These are phyloP conservation scores for Pythium biforme DNA, from an alignment of 352 stramenopile species.

Conservation along the genomic window DNA sequence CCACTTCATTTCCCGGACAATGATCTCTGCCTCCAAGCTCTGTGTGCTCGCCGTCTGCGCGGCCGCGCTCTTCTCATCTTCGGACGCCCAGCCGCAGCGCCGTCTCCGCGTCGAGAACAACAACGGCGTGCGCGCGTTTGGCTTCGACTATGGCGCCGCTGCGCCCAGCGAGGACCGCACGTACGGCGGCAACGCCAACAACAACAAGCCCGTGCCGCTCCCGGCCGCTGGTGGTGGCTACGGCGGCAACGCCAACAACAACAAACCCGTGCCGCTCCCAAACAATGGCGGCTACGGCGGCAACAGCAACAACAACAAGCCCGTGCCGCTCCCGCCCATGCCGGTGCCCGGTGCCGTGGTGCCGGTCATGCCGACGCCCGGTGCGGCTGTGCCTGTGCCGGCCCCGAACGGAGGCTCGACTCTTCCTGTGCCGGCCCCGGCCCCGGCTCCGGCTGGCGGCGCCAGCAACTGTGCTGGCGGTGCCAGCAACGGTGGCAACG, in stretches of 20 bases:
- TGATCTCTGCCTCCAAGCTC: conserved; percentile 8
- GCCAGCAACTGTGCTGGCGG: conserved; percentile 2
- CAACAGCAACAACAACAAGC: neutral
- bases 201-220: conserved; percentile 4
- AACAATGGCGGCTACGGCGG: no score
- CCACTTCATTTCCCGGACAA: neutral
- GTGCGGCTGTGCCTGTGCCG: neutral
- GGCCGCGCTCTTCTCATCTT: neutral
- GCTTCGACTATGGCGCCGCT: neutral
- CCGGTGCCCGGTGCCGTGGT: neutral
- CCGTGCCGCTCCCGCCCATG: conserved; percentile 4
- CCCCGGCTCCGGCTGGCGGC: neutral
- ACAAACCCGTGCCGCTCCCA: no score
- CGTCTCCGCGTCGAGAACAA: conserved; percentile 3
- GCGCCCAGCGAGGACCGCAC: neutral
- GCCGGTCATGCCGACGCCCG: neutral
- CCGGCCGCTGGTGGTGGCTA: neutral
- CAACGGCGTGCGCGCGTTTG: conserved; percentile 1
- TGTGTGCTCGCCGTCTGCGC: neutral
- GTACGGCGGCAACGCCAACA: neutral
- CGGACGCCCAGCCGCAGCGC: neutral
- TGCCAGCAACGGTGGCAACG: neutral
- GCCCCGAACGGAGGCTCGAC: neutral
- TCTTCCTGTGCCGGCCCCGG: no score
- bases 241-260: neutral